Evolutionary conservation across 1,139 yeast species (phyloP), one percentile per base, ranked within the genome.

Genomic region (Sugiyamaella novakii): DNA sequence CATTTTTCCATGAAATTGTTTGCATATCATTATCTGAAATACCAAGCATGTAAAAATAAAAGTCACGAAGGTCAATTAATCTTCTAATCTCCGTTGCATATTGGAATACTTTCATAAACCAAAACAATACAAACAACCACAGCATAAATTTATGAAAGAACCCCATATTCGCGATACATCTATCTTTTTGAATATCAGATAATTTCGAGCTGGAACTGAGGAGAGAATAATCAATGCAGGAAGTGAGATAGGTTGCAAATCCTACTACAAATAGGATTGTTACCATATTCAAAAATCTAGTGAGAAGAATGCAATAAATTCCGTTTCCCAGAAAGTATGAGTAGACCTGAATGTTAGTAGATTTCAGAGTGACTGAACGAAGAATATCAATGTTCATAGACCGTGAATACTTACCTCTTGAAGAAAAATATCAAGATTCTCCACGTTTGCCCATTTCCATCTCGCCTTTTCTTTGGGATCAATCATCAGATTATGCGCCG

Each of bases 401-500:
- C n/a, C n/a, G n/a, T n/a, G n/a, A n/a, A 12, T 24, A 27, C 42
- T 18, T 38, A 38, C 42, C 25, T 91, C 95, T 49, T 80, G 80
- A 24, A 92, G 72, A 59, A 92, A 92, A 44, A 81, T 79, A 67
- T 92, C 98, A 67, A 92, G 76, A 64, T 92, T 91, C 57, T 87
- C 87, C 28, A 92, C 88, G 60, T 92, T 92, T 1, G 98, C 95
- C 98, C 98, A 94, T 51, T 87, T 77, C 86, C 96, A 92, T 36
- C 87, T 72, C 0, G 98, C 96, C 45, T 91, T 71, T 63, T 91
- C 97, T 57, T 77, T 79, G 1, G 95, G 80, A 52, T 77, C 56
- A 71, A 62, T 63, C 28, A 39, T 39, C 34, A 39, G 43, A 29
- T 39, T 39, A 21, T 39, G 42, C 2, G 33, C 24, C 7, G 42